Evolutionary conservation across 2,329 filamentous ascomycete genomes (phyloP), one percentile per base, ranked within the genome.

Genomic region (Xylariaceae sp.): DNA sequence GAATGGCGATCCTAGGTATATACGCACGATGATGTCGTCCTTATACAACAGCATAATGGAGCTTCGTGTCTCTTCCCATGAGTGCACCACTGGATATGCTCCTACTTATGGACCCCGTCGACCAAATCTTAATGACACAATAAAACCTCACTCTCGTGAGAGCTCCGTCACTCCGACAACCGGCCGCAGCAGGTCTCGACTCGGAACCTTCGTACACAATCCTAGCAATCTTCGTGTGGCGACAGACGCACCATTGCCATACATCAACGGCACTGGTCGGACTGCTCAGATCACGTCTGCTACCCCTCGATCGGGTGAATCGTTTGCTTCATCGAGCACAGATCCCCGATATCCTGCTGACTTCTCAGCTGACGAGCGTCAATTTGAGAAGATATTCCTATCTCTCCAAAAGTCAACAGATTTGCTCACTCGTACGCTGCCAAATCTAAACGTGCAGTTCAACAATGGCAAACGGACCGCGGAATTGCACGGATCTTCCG

Each of bases 281-380:
- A 78, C 78, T 28, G 77, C 78, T 2, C 78, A 76, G 3, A 72
- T 77, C 68, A 79, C 68, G 50, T 83, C 73, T 57, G 79, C 79
- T n/a, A 95, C 90, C 1, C 90, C 90, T 42, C 84, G 89, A 19
- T 95, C 90, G 7, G 88, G 87, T 41, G 90, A 96, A 63, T 90
- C 89, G 0, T 95, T 94, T 66, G 79, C 76, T 2, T 84, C 86
- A 0, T 74, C 77, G 4, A 75, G 76, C 51, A 72, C 68, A 12
- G 69, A 76, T 48, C 73, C 75, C 31, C 75, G 79, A 40, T 78
- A 79, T 41, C 77, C 82, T 42, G 78, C 74, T 10, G 88, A 90
- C 46, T 82, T 86, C 45, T 81, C 80, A 2, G 88, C 90, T 58
- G 90, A 96, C 57, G 90, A 96, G 61, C 80, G 82, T 14, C 80